Evolutionary conservation across 2,329 filamentous ascomycete species (phyloP).

Genomic region (Aspergillus neoniger): DNA sequence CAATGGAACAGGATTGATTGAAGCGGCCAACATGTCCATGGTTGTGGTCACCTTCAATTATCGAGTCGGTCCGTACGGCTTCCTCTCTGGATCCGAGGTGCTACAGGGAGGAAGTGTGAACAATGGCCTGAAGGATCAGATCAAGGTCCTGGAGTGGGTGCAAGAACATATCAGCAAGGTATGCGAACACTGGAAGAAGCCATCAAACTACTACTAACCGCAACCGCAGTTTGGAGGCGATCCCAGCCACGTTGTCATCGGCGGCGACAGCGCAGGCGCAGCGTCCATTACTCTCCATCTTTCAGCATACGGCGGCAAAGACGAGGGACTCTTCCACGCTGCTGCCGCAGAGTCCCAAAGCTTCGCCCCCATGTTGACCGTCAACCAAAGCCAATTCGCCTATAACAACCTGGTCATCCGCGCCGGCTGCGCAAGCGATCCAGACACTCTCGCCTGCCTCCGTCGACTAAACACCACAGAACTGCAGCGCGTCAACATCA

Average conservation of each 20-base stretch:
- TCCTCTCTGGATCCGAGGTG: constrained; percentile 63
- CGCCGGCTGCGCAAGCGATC: constrained; percentile 47
- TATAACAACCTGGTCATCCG: constrained; percentile 55
- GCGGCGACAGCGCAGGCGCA: constrained; percentile 69
- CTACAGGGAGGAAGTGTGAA: constrained; percentile 58
- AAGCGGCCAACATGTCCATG: constrained; percentile 61
- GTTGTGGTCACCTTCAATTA: constrained; percentile 76
- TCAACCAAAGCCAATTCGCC: constrained; percentile 52
- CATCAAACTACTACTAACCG: background rate
- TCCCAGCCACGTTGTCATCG: constrained; percentile 66
- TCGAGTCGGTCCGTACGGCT: constrained; percentile 72
- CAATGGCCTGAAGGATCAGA: constrained; percentile 70
- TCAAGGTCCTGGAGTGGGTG: constrained; percentile 70
- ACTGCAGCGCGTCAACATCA: constrained; percentile 51
- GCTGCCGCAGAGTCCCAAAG: constrained; percentile 57
- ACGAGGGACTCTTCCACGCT: constrained; percentile 55
- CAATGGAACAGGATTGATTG: constrained; percentile 63
- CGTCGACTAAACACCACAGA: constrained; percentile 46
- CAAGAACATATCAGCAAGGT: constrained; percentile 61
- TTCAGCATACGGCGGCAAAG: constrained; percentile 53
- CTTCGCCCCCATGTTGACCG: constrained; percentile 52
- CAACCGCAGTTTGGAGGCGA: constrained; percentile 65
- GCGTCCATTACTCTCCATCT: constrained; percentile 66
- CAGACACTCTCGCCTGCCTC: constrained; percentile 53
- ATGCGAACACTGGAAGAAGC: constrained; percentile 11